Base-by-base conservation (phyloP, 1,284 basidiomycete genomes). In the Cryptococcus wingfieldii region DNA sequence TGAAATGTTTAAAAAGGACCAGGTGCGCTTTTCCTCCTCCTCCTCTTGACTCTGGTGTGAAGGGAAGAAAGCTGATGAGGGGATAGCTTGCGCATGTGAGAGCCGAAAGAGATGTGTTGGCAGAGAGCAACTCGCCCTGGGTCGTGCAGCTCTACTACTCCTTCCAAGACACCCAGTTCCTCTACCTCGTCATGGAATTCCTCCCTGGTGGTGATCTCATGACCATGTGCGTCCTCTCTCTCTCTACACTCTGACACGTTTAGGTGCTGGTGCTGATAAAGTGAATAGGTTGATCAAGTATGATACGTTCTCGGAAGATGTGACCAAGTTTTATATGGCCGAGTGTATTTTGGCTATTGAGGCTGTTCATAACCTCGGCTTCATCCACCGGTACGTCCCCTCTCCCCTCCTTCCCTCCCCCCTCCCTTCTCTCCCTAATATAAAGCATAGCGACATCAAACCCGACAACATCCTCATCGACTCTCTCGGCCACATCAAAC, bases 111-210 rank as follows among this genome's bases (percentile, higher is more conserved):
- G 95, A 98, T 71, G 90, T 98, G 42, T 82, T 98, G 48, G 96
- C 95, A 12, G 95, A 98, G 77, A 94, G 90, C 53, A 97, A 96
- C 65, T 97, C 94, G 42, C 87, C 90, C 54, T 98, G 95, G 66
- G 94, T 98, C 39, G 95, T 98, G 2, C 95, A 98, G 75, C 82
- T 98, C 5, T 98, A 90, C 81, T 98, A 98, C 78, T 98, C 95
- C 47, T 98, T 98, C 83, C 95, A 98, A 77, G 95, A 98, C 75
- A 84, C 89, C 2, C 81, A 90, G 55, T 97, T 95, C 72, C 85
- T 98, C 41, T 98, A 98, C 78, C 84, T 98, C 62, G 88, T 98
- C 80, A 98, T 98, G 95, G 95, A 98, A 77, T 98, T 98, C 79
- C 81, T 98, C 53, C 94, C 95, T 31, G 95, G 95, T 46, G 95